Conservation (phyloP, 345 rosid species). For the Cardiospermum halicacabum region DNA sequence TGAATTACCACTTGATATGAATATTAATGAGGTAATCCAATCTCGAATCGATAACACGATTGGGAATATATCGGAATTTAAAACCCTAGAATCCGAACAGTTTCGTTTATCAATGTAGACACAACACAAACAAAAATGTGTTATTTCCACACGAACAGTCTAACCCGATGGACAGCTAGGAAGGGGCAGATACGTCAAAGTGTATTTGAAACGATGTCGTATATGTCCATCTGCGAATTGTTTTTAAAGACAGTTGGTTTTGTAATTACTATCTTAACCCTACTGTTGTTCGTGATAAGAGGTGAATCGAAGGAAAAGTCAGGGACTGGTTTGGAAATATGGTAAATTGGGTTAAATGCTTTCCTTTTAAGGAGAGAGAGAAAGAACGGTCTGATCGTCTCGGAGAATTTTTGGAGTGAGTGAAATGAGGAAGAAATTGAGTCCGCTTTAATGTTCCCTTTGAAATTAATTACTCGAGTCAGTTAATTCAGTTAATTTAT, state of each 20-base stretch:
- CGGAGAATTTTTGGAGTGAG: no score
- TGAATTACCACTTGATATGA: neutral
- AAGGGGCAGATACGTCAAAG: constrained; percentile 13
- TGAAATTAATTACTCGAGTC: no score
- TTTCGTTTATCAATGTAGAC: no score
- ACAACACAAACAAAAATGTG: no score
- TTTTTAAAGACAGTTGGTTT: neutral
- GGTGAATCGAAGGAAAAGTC: neutral
- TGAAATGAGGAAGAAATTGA: no score
- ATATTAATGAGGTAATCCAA: neutral
- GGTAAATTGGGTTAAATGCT: neutral
- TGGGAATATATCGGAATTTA: neutral
- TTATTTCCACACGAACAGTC: constrained; percentile 7
- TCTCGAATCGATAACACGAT: neutral
- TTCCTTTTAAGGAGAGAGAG: constrained; percentile 1
- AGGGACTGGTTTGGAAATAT: neutral
- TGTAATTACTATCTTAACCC: neutral
- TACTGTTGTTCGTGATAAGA: neutral
- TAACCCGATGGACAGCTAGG: neutral
- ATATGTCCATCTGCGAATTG: no score
- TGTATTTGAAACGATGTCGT: constrained; percentile 8
- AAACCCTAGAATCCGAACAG: neutral
- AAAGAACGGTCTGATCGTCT: constrained; percentile 16
- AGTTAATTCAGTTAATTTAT: no score
- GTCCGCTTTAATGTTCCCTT: no score